These are phyloP conservation scores for Kluyveromyces sp. DNA, from an alignment of 1,139 yeast species.

Conservation along the genomic window DNA sequence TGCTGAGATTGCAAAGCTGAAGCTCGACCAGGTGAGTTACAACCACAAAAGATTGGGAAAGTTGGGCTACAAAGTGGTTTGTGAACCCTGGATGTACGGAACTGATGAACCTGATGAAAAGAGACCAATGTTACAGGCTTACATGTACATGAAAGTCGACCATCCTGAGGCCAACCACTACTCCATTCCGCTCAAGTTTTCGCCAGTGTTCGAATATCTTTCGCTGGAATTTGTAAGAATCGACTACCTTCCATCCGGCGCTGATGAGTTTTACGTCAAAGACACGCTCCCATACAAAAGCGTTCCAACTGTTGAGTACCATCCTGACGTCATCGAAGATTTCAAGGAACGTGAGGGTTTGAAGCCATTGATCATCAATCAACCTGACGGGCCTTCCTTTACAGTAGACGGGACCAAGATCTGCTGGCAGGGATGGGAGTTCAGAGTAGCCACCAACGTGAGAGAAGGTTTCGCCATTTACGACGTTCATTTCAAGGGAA, in stretches of 20 bases:
- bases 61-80: slow-evolving; percentile 40
- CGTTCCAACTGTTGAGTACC: slow-evolving; percentile 61
- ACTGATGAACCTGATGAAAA: slow-evolving; percentile 56
- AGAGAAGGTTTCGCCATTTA: slow-evolving; percentile 83
- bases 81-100: slow-evolving; percentile 89
- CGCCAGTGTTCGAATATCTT: slow-evolving; percentile 70
- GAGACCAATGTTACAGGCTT: slow-evolving; percentile 57
- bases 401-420: slow-evolving; percentile 56
- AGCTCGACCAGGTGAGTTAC: slow-evolving; percentile 31
- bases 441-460: slow-evolving; percentile 64
- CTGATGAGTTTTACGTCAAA: slow-evolving; percentile 50
- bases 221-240: slow-evolving; percentile 63
- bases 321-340: slow-evolving; percentile 66
- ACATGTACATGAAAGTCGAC: slow-evolving; percentile 68
- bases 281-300: slow-evolving; percentile 56
- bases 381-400: slow-evolving; percentile 86
- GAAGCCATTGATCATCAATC: slow-evolving; percentile 68
- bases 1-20: slow-evolving; percentile 60
- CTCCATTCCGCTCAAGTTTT: slow-evolving; percentile 74
- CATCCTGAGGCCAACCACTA: slow-evolving; percentile 81
- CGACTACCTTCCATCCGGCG: slow-evolving; percentile 71
- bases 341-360: slow-evolving; percentile 43
- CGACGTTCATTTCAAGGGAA: slow-evolving; percentile 73
- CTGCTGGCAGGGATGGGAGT: slow-evolving; percentile 87
- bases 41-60: slow-evolving; percentile 37